phyloP scores from a whole-genome alignment of 495 filamentous ascomycete species.

The Aspergillus campestris region DNA sequence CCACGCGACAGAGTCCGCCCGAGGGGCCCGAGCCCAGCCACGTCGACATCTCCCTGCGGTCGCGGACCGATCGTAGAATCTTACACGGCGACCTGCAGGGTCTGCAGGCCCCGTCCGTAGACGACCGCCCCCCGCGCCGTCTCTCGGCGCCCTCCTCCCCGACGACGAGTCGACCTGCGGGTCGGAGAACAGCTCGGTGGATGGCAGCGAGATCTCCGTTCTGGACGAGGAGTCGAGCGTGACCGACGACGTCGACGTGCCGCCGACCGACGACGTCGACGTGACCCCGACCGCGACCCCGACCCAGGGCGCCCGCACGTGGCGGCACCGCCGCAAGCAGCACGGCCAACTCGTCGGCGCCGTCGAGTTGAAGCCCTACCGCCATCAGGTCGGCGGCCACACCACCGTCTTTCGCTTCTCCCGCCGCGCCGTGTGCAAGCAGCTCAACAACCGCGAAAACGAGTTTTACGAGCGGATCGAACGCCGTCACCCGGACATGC shows the following conservation, averaged over 20 bases:
- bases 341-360: constrained; percentile 54
- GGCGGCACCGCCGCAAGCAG: constrained; percentile 24
- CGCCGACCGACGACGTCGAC: constrained; percentile 54
- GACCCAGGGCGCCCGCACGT: constrained; percentile 27
- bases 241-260: constrained; percentile 50
- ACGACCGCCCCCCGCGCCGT: constrained; percentile 26
- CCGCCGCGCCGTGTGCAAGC: constrained; percentile 89
- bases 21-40: constrained; percentile 33
- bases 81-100: constrained; percentile 50
- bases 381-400: constrained; percentile 94
- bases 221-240: constrained; percentile 43
- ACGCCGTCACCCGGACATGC: constrained; percentile 74
- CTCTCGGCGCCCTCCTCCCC: constrained; percentile 29
- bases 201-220: constrained; percentile 43
- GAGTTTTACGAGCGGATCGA: constrained; percentile 98
- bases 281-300: constrained; percentile 54
- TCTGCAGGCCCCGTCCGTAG: constrained; percentile 21
- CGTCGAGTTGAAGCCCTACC: constrained; percentile 93
- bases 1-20: constrained; percentile 21
- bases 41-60: constrained; percentile 56
- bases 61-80: constrained; percentile 51
- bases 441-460: constrained; percentile 94
- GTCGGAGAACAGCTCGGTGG: constrained; percentile 49
- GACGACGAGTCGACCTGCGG: constrained; percentile 45
- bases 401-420: constrained; percentile 96